Evolutionary conservation across 2,329 filamentous ascomycete species (phyloP), one percentile per base, ranked within the genome.

Genomic region (Seiridium cupressi): DNA sequence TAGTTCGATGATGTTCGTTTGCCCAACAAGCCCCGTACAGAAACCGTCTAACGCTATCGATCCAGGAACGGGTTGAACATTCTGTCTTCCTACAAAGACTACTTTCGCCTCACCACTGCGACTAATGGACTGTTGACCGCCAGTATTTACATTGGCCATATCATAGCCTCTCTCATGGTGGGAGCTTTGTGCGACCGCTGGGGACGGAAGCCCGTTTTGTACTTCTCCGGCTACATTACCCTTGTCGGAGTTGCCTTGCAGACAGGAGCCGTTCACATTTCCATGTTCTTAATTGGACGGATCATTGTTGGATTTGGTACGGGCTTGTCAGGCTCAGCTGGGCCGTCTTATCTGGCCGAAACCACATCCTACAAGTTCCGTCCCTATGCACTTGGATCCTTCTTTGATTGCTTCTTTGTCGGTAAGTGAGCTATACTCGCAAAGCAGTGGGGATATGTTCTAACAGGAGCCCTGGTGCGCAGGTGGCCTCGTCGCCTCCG

Each of bases 1-100:
- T 18, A 71, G 73, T 7, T 73, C 73, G 10, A 59, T 75, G 55
- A 75, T 77, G 72, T 26, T 26, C 18, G 18, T 26, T 26, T 26
- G 18, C 18, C 18, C 18, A 26, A 26, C 18, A 26, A 26, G 18
- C 18, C 18, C 18, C 18, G 18, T 26, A 26, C 18, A 26, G 18
- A 26, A 26, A 26, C 18, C 18, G 18, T 26, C 18, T 26, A 26
- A 26, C 18, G 18, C 18, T 26, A 2, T 26, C 18, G 18, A 26
- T 26, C 18, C 18, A 26, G 18, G 18, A 77, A 77, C 61, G 73
- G 75, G 9, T 69, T 80, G 4, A 76, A 79, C 63, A 71, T 74
- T 8, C 66, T 79, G 0, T 60, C 61, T 4, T 64, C 69, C 51
- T 77, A 73, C 74, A 66, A 69, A 46, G 61, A 62, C 11, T 73